phyloP scores from a whole-genome alignment of 805 yeast genomes.

The Pichia occidentalis region DNA sequence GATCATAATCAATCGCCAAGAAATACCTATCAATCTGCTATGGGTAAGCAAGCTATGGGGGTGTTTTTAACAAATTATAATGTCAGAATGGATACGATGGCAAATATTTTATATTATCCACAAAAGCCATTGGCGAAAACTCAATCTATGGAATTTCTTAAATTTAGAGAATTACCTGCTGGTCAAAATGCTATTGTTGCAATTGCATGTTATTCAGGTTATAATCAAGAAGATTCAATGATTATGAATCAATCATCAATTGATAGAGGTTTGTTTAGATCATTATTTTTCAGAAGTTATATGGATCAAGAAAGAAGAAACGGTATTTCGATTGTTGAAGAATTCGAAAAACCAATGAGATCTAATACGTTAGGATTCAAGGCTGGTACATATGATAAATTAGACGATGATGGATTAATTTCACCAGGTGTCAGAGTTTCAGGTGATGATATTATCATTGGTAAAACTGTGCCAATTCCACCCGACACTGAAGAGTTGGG shows the following conservation, averaged over 20 bases:
- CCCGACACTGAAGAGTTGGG: conserved; percentile 98
- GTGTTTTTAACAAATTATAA: conserved; percentile 91
- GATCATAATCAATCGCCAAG: conserved; percentile 99
- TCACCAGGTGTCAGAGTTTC: conserved; percentile 98
- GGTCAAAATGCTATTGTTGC: conserved; percentile 99
- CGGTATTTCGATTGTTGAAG: conserved; percentile 97
- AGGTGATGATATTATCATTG: conserved; percentile 97
- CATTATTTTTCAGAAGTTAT: conserved; percentile 92
- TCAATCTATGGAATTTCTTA: conserved; percentile 93
- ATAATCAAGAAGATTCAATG: conserved; percentile 99
- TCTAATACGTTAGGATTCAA: conserved; percentile 91
- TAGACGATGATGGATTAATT: conserved; percentile 96
- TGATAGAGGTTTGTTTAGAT: conserved; percentile 93
- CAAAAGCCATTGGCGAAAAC: conserved; percentile 98
- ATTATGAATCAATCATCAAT: conserved; percentile 98
- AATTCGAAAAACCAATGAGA: conserved; percentile 94
- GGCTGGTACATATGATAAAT: conserved; percentile 96
- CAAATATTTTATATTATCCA: conserved; percentile 93
- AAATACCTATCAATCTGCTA: conserved; percentile 98
- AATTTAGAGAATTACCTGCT: conserved; percentile 96
- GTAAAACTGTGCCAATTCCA: conserved; percentile 98
- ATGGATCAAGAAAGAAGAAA: conserved; percentile 98
- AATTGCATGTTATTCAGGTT: conserved; percentile 95
- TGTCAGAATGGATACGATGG: conserved; percentile 99
- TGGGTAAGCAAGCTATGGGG: conserved; percentile 99